phyloP scores from a whole-genome alignment of 2,329 filamentous ascomycete genomes.

The Thielaviopsis populi region DNA sequence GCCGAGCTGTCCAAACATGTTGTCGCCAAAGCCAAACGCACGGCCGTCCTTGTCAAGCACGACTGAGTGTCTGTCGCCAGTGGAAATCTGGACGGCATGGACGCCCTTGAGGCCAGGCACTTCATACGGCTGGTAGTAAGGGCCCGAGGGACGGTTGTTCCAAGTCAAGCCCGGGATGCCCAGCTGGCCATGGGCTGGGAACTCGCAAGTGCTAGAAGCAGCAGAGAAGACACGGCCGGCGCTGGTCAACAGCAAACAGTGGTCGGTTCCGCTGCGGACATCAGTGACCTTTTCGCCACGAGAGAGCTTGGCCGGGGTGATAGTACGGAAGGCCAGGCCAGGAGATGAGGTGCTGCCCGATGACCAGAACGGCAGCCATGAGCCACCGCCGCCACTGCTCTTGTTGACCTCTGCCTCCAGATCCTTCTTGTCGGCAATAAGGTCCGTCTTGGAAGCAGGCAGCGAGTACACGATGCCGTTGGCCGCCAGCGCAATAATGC shows the following conservation, averaged over 20 bases:
- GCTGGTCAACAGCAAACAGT: slow-evolving; percentile 72
- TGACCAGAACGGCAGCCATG: slow-evolving; percentile 59
- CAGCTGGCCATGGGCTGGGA: slow-evolving; percentile 71
- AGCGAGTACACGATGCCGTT: slow-evolving; percentile 73
- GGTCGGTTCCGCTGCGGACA: slow-evolving; percentile 67
- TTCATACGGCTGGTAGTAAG: slow-evolving; percentile 73
- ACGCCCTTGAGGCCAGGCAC: slow-evolving; percentile 57
- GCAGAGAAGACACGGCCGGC: slow-evolving; percentile 76
- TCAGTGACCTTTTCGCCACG: slow-evolving; percentile 61
- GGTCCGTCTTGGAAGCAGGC: slow-evolving; percentile 59
- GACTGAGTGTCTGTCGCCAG: slow-evolving; percentile 77
- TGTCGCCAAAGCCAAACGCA: slow-evolving; percentile 82
- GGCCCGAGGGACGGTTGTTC: slow-evolving; percentile 57
- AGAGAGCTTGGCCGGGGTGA: slow-evolving; percentile 49
- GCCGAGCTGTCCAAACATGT: slow-evolving; percentile 82
- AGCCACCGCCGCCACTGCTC: slow-evolving; percentile 26
- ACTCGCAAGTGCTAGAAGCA: slow-evolving; percentile 64
- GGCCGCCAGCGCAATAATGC: slow-evolving; percentile 63
- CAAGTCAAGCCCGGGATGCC: slow-evolving; percentile 74
- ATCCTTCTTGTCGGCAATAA: slow-evolving; percentile 45
- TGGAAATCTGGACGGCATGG: slow-evolving; percentile 57
- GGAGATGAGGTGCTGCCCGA: slow-evolving; percentile 22
- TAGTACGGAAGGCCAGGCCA: slow-evolving; percentile 52
- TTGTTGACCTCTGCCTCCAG: slow-evolving; percentile 26
- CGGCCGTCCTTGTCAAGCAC: slow-evolving; percentile 61